These are phyloP conservation scores for Alternaria hordeiaustralica DNA, from an alignment of 2,329 filamentous ascomycete species.

Conservation along the genomic window DNA sequence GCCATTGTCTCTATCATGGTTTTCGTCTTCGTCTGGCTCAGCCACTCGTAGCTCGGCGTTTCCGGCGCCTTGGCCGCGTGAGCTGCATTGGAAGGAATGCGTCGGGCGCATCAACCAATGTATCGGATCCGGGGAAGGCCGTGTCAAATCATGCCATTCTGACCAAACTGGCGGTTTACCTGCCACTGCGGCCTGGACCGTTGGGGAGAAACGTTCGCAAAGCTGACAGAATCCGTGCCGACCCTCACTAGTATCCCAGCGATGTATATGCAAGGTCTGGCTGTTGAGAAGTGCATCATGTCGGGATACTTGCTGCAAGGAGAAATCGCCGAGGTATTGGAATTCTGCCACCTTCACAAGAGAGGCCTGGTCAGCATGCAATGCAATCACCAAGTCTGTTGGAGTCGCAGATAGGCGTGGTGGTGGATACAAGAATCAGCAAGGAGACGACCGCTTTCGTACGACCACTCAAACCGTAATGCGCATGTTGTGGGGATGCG, in stretches of 20 bases:
- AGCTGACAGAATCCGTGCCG: not conserved
- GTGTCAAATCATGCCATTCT: constrained; percentile 2
- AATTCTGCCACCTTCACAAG: not conserved
- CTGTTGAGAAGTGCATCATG: not conserved
- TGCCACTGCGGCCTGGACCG: not conserved
- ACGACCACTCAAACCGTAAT: not conserved
- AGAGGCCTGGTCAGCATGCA: not conserved
- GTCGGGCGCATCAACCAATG: constrained; percentile 14
- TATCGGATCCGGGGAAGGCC: constrained; percentile 5
- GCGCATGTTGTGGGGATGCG: not conserved
- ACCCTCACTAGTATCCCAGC: not conserved
- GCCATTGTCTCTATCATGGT: not conserved
- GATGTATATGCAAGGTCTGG: not conserved
- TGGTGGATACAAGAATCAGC: not conserved
- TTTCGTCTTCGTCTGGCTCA: not conserved
- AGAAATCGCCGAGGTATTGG: not conserved
- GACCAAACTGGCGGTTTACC: not conserved
- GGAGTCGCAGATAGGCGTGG: not conserved
- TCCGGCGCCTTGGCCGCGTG: constrained; percentile 13
- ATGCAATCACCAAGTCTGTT: not conserved
- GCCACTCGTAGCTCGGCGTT: not conserved
- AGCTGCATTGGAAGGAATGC: constrained; percentile 10
- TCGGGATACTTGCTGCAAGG: not conserved
- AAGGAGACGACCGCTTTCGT: not conserved
- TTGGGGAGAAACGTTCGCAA: not conserved